These are phyloP conservation scores for Trifolium dubium DNA, from an alignment of 306 rosid genomes.

Conservation along the genomic window DNA sequence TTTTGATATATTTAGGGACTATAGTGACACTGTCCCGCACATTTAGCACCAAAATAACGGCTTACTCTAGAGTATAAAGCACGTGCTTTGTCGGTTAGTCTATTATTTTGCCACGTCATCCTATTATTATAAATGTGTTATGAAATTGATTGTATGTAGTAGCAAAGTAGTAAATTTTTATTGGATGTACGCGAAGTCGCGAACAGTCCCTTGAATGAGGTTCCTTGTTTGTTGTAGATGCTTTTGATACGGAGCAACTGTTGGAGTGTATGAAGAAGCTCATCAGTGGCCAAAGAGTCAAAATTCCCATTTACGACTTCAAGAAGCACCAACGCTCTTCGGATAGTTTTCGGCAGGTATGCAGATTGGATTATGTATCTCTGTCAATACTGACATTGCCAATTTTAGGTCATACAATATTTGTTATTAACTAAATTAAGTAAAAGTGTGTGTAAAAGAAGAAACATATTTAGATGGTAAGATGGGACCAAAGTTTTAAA, in stretches of 20 bases:
- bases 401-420: constrained; percentile 1
- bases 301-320: constrained; percentile 91
- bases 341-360: constrained; percentile 91
- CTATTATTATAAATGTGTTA: not conserved
- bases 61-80: not conserved
- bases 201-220: not conserved
- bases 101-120: not conserved
- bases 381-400: not conserved
- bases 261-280: constrained; percentile 76
- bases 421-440: not conserved
- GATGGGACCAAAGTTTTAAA: not conserved
- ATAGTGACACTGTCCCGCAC: not conserved
- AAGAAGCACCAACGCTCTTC: constrained; percentile 82
- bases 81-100: not conserved
- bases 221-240: constrained; percentile 55
- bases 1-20: not conserved
- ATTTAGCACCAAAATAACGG: not conserved
- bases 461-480: not conserved
- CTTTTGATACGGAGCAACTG: constrained; percentile 92
- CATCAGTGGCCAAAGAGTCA: constrained; percentile 70
- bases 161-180: not conserved
- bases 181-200: not conserved
- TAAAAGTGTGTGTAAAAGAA: not conserved
- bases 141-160: constrained; percentile 3
- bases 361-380: not conserved